Evolutionary conservation across 345 rosid genomes (phyloP).

Genomic region (Melastoma malabathricum): DNA sequence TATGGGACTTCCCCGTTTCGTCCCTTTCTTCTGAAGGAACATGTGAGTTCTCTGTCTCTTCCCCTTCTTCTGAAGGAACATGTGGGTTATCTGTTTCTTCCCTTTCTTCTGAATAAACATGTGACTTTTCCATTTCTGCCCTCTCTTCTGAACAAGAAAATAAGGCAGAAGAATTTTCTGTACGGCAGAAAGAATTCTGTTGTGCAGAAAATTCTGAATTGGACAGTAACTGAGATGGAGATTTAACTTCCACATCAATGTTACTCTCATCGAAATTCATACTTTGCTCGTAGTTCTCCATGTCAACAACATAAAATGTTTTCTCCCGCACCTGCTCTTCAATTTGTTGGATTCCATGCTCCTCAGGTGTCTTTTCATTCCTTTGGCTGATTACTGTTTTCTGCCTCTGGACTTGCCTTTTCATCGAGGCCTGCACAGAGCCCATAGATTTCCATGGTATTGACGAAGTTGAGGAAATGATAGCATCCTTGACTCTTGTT

Average conservation of each 20-base stretch:
- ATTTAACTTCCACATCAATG: conserved; percentile 16
- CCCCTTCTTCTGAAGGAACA: conserved; percentile 13
- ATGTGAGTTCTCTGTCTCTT: background rate
- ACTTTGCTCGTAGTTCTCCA: conserved; percentile 30
- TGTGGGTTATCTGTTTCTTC: too few relatives aligned
- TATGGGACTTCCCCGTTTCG: background rate
- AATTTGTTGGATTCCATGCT: too few relatives aligned
- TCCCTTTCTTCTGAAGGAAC: conserved; percentile 9
- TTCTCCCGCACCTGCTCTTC: conserved; percentile 37
- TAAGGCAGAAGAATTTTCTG: too few relatives aligned
- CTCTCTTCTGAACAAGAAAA: conserved; percentile 7
- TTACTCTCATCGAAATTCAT: conserved; percentile 32
- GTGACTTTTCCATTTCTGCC: too few relatives aligned
- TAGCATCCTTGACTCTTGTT: too few relatives aligned
- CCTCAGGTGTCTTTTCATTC: too few relatives aligned
- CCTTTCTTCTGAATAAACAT: conserved; percentile 10
- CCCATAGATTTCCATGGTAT: too few relatives aligned
- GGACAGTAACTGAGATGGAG: conserved; percentile 11
- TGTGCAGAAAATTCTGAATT: conserved; percentile 8
- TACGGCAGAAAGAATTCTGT: too few relatives aligned
- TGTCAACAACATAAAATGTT: conserved; percentile 48
- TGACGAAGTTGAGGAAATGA: too few relatives aligned
- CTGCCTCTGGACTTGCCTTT: too few relatives aligned
- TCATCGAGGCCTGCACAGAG: too few relatives aligned
- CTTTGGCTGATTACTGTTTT: too few relatives aligned